A percentile compares a stretch with the other conserved stretches of the same genome.
Evolutionary conservation across 257 asterid species (phyloP).

Genomic region (Ballota nigra): DNA sequence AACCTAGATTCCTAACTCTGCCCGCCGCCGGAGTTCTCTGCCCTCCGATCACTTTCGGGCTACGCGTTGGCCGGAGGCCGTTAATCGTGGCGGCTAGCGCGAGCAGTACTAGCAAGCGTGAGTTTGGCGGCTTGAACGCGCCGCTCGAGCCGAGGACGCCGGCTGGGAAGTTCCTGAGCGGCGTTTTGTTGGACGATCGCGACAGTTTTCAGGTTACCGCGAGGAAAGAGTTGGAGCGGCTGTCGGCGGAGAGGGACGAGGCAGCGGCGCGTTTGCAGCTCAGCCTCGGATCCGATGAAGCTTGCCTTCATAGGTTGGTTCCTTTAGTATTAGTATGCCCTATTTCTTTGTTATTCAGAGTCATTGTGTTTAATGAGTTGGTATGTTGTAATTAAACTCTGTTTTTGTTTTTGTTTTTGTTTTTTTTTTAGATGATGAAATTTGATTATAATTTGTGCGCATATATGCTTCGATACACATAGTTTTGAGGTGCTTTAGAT

Average conservation of each 20-base stretch:
- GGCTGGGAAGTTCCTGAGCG: slow-evolving; percentile 56
- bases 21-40: slow-evolving; percentile 19
- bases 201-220: slow-evolving; percentile 48
- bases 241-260: slow-evolving; percentile 49
- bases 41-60: slow-evolving; percentile 22
- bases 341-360: neutral
- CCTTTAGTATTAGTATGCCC: neutral
- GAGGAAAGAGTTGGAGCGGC: slow-evolving; percentile 49
- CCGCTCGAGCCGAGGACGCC: slow-evolving; percentile 74
- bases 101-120: slow-evolving; percentile 35
- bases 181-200: slow-evolving; percentile 60
- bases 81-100: slow-evolving; percentile 30
- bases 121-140: slow-evolving; percentile 54
- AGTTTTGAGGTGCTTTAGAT: neutral
- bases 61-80: slow-evolving; percentile 24
- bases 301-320: slow-evolving; percentile 74
- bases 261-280: slow-evolving; percentile 57
- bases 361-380: neutral
- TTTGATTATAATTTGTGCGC: neutral
- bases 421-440: neutral
- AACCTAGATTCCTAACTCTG: slow-evolving; percentile 31
- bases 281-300: slow-evolving; percentile 68
- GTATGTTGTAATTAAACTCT: neutral
- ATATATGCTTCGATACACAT: neutral
- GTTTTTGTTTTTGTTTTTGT: neutral